phyloP scores from a whole-genome alignment of 192 early-diverging fungal genomes.

The Spinellus fusiger region DNA sequence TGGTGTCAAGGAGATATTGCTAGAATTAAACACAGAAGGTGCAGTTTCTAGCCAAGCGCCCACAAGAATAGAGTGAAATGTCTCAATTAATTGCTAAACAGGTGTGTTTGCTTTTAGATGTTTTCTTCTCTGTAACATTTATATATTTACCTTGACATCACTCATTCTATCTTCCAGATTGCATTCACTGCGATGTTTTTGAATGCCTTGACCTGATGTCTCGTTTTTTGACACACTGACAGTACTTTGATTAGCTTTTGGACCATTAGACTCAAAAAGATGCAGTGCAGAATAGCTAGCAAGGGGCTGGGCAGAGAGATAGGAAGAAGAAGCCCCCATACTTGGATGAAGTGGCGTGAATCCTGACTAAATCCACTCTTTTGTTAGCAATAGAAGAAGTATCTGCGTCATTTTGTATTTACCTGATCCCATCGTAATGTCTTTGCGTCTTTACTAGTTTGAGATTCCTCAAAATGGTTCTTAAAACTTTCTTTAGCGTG shows the following conservation, averaged over 20 bases:
- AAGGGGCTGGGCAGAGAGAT: constrained; percentile 4
- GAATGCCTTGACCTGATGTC: not conserved
- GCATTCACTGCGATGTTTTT: constrained; percentile 14
- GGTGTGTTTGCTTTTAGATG: not conserved
- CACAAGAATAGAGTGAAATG: constrained; percentile 59
- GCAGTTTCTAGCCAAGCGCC: constrained; percentile 76
- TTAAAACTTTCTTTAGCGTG: constrained; percentile 38
- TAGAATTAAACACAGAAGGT: constrained; percentile 56
- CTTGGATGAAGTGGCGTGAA: constrained; percentile 10
- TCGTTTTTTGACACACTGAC: not conserved
- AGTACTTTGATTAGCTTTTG: constrained; percentile 3
- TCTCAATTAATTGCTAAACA: constrained; percentile 38
- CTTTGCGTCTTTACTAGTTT: not conserved
- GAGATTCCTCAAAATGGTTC: not conserved
- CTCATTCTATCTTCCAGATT: constrained; percentile 20
- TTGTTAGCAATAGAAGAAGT: not conserved
- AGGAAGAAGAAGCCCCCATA: constrained; percentile 16
- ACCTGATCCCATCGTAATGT: constrained; percentile 10
- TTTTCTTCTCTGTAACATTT: not conserved
- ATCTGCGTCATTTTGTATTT: not conserved
- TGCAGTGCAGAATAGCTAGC: constrained; percentile 19
- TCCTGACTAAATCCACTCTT: not conserved
- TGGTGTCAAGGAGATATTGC: constrained; percentile 40
- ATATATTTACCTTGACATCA: constrained; percentile 16
- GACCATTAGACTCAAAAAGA: constrained; percentile 26